Evolutionary conservation across 2,329 filamentous ascomycete species (phyloP), one percentile per base, ranked within the genome.

Genomic region (Penicillium sp.): DNA sequence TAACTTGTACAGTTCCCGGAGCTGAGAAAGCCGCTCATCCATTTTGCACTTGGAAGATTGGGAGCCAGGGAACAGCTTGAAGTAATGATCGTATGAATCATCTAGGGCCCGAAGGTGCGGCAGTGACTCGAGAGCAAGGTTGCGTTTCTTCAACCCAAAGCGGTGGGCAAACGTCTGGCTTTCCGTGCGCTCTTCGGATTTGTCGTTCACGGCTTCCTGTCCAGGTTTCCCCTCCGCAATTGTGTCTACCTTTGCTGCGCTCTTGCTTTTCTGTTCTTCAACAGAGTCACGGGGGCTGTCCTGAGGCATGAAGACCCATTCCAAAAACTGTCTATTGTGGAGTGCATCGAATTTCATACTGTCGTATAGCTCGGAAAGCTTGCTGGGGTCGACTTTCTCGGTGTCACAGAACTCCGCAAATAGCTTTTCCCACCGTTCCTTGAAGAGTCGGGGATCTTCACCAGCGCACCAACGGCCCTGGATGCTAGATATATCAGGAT

Each of bases 281-380:
- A 89, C 87, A 52, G 93, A 89, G 54, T 89, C 89, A 12, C 93
- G 79, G 77, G 96, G 90, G 58, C 82, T 83, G 68, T 86, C 87
- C 35, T 90, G 88, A 2, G 94, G 94, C 17, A 92, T 96, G 67
- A 99, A 99, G 0, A 97, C 89, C 91, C 94, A 97, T 74, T 99
- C 94, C 4, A 99, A 80, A 69, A 99, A 99, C 62, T 92, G 91
- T 2, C 94, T 87, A 71, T 99, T 99, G 76, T 99, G 95, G 15
- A 99, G 82, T 1, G 94, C 94, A 73, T 99, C 94, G 64, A 97
- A 99, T 75, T 99, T 99, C 94, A 99, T 97, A 21, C 93, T 97
- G 74, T 99, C 94, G 74, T 99, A 99, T 3, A 99, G 84, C 78
- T 99, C 94, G 6, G 92, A 97, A 61, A 99, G 93, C 79, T 99